Base-by-base conservation (phyloP, 306 rosid genomes). In the Acmispon strigosus region DNA sequence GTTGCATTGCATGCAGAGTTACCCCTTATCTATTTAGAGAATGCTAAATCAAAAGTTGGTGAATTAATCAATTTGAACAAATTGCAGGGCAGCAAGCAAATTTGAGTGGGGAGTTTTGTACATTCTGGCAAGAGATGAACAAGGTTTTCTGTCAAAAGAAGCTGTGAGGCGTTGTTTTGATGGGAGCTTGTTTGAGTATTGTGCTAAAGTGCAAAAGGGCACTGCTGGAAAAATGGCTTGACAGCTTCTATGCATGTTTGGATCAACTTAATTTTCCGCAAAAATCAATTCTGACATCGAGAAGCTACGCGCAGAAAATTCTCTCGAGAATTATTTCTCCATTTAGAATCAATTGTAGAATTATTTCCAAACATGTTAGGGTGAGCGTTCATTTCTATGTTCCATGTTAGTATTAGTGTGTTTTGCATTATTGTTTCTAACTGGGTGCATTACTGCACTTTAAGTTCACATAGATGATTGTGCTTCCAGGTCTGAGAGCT, bases 141-240 rank as follows among this genome's bases (percentile, higher is more conserved):
- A 84, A 45, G 95, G 95, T 4, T 80, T 63, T 77, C 72, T 90
- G 53, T 78, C 96, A 50, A 90, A 86, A 81, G 92, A 90, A 78
- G 96, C 89, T 3, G 89, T 90, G 76, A 84, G 96, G 48, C 92
- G 92, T 27, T 88, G 96, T 68, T 90, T 88, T 18, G 92, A 88
- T 76, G 96, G 96, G 16, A 88, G 90, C 84, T 67, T 90, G 52
- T 90, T 88, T 32, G 92, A 88, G 60, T 86, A 88, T 61, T 88
- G 95, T 58, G 92, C 90, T 43, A 88, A 85, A 77, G 10, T 61
- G 73, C 88, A 57, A 3, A 83, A 66, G 64, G 88, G 84, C 8
- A 76, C 75, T 3, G 17, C 55, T 50, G 61, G 50, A 34, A 89
- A 89, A 70, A 76, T 78, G 78, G 78, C 70, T 48, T 89, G 79